Conservation (phyloP, 2,329 filamentous ascomycete species). For the Colletotrichum truncatum region DNA sequence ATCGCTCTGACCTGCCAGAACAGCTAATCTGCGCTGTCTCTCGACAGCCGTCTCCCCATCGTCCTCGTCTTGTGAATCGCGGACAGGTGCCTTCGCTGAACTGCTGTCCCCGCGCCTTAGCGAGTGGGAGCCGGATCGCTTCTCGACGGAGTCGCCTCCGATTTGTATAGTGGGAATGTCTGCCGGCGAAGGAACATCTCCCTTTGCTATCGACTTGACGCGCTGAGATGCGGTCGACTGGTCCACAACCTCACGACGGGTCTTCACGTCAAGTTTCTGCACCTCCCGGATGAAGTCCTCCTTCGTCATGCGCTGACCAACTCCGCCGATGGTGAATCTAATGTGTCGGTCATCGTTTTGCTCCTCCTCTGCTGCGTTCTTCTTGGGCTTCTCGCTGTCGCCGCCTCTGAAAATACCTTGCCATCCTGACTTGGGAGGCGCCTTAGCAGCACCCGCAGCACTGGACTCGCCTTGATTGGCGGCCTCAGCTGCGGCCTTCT, state of each 20-base stretch:
- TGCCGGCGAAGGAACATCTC: constrained; percentile 37
- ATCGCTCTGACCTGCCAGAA: constrained; percentile 53
- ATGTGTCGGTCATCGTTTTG: constrained; percentile 75
- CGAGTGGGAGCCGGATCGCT: background rate
- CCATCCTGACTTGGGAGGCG: constrained; percentile 60
- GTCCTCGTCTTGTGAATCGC: constrained; percentile 22
- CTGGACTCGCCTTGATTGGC: constrained; percentile 43
- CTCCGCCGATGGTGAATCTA: constrained; percentile 78
- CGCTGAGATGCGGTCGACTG: constrained; percentile 57
- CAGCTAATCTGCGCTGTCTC: constrained; percentile 70
- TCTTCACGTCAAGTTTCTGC: constrained; percentile 74
- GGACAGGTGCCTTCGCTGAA: background rate
- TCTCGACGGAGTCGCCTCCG: constrained; percentile 6
- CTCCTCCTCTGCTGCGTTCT: constrained; percentile 50
- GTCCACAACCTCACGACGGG: constrained; percentile 63
- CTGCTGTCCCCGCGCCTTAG: constrained; percentile 10
- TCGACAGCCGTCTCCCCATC: constrained; percentile 75
- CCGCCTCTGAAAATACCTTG: constrained; percentile 55
- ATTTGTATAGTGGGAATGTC: constrained; percentile 19
- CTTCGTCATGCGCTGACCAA: constrained; percentile 81
- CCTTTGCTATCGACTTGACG: constrained; percentile 59
- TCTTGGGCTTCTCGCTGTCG: constrained; percentile 48
- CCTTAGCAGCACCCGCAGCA: constrained; percentile 44
- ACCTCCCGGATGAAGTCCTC: constrained; percentile 82
- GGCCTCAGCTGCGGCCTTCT: constrained; percentile 43